phyloP scores from a whole-genome alignment of 371 early-diverging fungal species.

The Mortierella polycephala region DNA sequence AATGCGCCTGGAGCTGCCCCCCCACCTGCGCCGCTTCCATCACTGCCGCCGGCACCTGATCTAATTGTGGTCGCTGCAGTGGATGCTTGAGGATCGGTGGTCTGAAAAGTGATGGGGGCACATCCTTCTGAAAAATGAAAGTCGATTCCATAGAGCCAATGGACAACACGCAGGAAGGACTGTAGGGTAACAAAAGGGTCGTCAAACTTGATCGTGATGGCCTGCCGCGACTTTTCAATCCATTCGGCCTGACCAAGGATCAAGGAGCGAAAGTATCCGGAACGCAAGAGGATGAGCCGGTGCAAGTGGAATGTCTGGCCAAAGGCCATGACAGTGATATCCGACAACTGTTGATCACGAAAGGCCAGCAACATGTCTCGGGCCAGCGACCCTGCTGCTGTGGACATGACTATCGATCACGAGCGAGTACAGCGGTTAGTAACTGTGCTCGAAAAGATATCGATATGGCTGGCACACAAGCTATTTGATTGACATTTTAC shows the following conservation, averaged over 20 bases:
- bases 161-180: conserved; percentile 46
- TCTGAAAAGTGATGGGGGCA: conserved; percentile 28
- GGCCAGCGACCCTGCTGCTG: conserved; percentile 48
- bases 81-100: neutral
- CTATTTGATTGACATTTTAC: too few species aligned
- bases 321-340: conserved; percentile 47
- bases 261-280: conserved; percentile 46
- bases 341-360: conserved; percentile 50
- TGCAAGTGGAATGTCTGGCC: conserved; percentile 50
- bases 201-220: conserved; percentile 39
- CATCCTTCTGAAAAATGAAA: conserved; percentile 39
- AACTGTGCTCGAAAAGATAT: too few species aligned
- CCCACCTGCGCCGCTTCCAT: too few species aligned
- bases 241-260: conserved; percentile 51
- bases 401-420: conserved; percentile 1
- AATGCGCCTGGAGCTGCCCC: too few species aligned
- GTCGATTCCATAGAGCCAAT: conserved; percentile 53
- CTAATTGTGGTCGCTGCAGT: neutral
- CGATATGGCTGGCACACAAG: too few species aligned
- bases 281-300: conserved; percentile 48
- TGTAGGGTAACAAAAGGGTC: conserved; percentile 42
- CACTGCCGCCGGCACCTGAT: neutral
- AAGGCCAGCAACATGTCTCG: conserved; percentile 51
- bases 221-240: conserved; percentile 47
- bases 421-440: too few species aligned